Evolutionary conservation across 1,139 yeast genomes (phyloP).

Genomic region (Lodderomyces jiufengensis): DNA sequence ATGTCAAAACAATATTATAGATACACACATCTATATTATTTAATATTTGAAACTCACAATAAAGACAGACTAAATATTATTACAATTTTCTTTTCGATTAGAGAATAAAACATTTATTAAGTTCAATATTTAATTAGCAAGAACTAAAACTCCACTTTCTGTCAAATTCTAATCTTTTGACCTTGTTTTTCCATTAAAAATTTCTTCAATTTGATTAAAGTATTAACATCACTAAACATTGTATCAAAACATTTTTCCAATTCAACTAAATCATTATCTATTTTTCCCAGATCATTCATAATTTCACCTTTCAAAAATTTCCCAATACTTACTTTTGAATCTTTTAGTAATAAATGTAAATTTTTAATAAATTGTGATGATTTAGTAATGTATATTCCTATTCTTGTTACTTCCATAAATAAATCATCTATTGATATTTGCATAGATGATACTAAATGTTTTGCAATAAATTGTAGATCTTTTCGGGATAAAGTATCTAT

Average conservation of each 20-base stretch:
- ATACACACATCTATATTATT: background rate
- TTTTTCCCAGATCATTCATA: constrained; percentile 6
- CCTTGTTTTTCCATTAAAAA: background rate
- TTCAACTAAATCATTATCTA: constrained; percentile 8
- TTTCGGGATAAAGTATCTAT: constrained; percentile 1
- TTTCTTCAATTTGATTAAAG: too few species aligned
- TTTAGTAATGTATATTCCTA: constrained; percentile 2
- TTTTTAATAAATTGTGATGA: background rate
- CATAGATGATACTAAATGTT: constrained; percentile 4
- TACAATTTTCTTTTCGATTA: too few species aligned
- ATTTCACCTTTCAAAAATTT: constrained; percentile 5
- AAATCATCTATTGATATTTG: constrained; percentile 4
- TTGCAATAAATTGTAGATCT: constrained; percentile 5
- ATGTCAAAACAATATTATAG: background rate
- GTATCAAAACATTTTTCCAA: constrained; percentile 5
- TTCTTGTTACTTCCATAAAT: constrained; percentile 1
- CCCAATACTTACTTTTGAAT: constrained; percentile 1
- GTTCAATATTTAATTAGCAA: background rate
- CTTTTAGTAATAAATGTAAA: constrained; percentile 2
- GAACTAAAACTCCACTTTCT: background rate
- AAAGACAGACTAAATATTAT: too few species aligned
- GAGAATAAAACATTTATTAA: background rate
- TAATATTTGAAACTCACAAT: too few species aligned
- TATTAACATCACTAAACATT: constrained; percentile 1
- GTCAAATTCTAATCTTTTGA: background rate